Base-by-base conservation (phyloP, 179 eudicot species). In the Drosera spatulata region DNA sequence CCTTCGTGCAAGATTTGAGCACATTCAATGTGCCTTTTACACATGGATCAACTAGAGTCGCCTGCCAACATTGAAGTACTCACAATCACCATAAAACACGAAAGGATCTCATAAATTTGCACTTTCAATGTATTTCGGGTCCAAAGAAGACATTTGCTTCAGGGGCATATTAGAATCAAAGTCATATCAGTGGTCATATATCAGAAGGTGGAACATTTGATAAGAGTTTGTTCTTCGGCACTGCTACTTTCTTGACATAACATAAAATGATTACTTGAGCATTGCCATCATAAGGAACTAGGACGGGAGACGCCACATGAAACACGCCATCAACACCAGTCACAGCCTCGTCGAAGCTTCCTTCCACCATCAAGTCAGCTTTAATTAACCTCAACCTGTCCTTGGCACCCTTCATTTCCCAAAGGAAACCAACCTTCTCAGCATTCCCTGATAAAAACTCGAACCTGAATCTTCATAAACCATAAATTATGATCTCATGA, bases 301-400 rank as follows among this genome's bases (percentile, higher is more conserved):
- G 77, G 42, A 88, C 96, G 5, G 98, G 98, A 61, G 95, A 83
- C 33, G 98, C 95, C 15, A 91, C 69, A 65, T 91, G 96, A 69
- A 91, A 88, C 59, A 88, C 95, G 10, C 96, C 96, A 61, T 88
- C 86, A 15, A 81, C 95, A 41, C 93, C 96, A 64, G 72, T 57
- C 41, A 86, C 59, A 7, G 90, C 89, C 58, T 82, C 70, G 57
- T 91, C 91, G 61, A 91, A 91, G 78, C 96, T 85, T 57, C 96
- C 91, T 76, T 91, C 85, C 41, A 61, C 78, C 81, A 82, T 72
- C 43, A 91, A 70, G 77, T 91, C 95, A 66, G 95, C 95, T 79
- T 80, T 76, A 73, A 88, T 73, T 38, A 91, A 71, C 76, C 69
- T 82, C 50, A 91, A 83, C 61, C 95, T 81, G 62, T 91, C 95